A percentile compares a stretch with the other conserved stretches of the same genome.
Conservation (phyloP, 805 yeast species). For the Wickerhamomyces hampshirensis region DNA sequence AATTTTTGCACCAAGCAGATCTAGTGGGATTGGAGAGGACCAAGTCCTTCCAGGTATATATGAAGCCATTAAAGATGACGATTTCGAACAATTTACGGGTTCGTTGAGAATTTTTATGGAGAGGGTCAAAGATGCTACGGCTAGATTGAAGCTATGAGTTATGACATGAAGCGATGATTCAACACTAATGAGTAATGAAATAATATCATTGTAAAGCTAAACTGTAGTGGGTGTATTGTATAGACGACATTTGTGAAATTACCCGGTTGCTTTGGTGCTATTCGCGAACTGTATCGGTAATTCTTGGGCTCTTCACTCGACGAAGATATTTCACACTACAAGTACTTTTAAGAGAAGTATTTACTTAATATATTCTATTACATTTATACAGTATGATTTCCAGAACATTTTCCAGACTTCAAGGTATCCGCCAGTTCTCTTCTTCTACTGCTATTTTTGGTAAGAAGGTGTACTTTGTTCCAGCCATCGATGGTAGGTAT, state of each 20-base stretch:
- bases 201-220: no score
- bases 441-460: conserved; percentile 29
- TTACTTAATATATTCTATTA: no score
- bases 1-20: conserved; percentile 54
- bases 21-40: conserved; percentile 41
- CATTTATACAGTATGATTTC: conserved; percentile 11
- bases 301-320: no score
- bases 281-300: no score
- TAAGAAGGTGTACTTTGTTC: conserved; percentile 51
- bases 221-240: no score
- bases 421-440: conserved; percentile 19
- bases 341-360: no score
- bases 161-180: no score
- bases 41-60: conserved; percentile 54
- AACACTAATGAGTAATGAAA: no score
- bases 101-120: conserved; percentile 8
- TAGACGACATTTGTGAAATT: no score
- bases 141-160: conserved; percentile 5
- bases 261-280: no score
- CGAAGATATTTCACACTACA: no score
- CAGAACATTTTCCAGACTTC: conserved; percentile 14
- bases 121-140: conserved; percentile 5
- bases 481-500: conserved; percentile 44
- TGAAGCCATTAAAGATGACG: conserved; percentile 46
- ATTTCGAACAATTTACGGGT: conserved; percentile 30